Percentiles rank a stretch among this genome's conserved stretches.
Conservation (phyloP, 2,329 filamentous ascomycete species). For the Bretziella fagacearum region DNA sequence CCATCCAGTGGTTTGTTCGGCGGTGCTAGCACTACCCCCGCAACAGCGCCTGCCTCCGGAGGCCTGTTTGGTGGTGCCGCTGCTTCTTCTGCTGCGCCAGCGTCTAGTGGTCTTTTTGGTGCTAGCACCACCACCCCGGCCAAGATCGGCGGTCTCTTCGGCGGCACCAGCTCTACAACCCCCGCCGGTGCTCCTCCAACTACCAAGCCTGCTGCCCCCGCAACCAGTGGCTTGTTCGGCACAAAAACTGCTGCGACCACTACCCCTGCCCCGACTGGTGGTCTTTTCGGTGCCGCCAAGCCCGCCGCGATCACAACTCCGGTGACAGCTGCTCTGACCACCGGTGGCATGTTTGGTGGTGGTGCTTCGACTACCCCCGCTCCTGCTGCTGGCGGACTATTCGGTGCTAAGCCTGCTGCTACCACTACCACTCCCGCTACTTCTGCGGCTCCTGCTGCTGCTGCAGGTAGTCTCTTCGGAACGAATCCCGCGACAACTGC, state of each 20-base stretch:
- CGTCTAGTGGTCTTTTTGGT: constrained; percentile 19
- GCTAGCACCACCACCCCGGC: constrained; percentile 15
- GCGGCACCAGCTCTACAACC: constrained; percentile 10
- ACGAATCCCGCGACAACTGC: neutral
- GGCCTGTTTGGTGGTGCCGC: constrained; percentile 21
- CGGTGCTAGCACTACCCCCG: constrained; percentile 17
- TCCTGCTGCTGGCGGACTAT: constrained; percentile 20
- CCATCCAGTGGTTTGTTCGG: constrained; percentile 20
- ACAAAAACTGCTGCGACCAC: constrained; percentile 16
- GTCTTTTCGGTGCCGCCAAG: constrained; percentile 16
- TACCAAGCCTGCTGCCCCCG: constrained; percentile 9
- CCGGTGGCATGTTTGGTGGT: constrained; percentile 26
- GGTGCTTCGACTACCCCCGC: constrained; percentile 15
- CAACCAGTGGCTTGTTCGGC: constrained; percentile 17
- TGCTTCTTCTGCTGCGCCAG: constrained; percentile 17
- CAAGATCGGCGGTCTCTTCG: constrained; percentile 17
- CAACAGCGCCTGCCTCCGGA: constrained; percentile 20
- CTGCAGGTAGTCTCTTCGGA: constrained; percentile 5
- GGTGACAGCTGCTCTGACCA: constrained; percentile 26
- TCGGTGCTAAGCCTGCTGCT: constrained; percentile 26
- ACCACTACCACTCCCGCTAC: constrained; percentile 16
- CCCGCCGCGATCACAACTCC: constrained; percentile 26
- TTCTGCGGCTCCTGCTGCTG: constrained; percentile 9
- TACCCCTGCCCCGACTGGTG: constrained; percentile 15
- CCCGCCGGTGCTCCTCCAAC: constrained; percentile 19